Evolutionary conservation across 164 flowering plant species (phyloP), one percentile per base, ranked within the genome.

Genomic region (Vitis amurensis): DNA sequence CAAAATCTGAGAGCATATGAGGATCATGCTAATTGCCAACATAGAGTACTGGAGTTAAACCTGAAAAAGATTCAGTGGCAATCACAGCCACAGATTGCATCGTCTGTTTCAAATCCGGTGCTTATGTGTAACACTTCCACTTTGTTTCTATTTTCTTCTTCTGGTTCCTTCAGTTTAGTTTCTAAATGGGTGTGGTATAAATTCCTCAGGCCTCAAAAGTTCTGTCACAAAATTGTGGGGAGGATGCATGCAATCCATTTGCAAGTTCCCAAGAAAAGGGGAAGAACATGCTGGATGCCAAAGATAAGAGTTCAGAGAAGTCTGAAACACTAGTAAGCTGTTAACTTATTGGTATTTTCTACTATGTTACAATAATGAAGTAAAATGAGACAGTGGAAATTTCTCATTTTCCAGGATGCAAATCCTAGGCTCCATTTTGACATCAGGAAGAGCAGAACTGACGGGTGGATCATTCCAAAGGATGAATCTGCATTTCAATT

Each of bases 81-180:
- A 7, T 77, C 77, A 53, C 78, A 70, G 63, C 88, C 90, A 64
- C 86, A 82, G 67, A 70, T 90, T 62, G 81, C 89, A 50, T 79
- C 92, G 10, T 86, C 96, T 72, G 89, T 91, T 74, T 84, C 91
- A 66, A 82, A 82, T 83, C 91, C 89, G 98, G 98, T 93, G 87
- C 82, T 80, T 81, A 76, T 70, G 66, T 73, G 57, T 77, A 67
- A 57, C 67, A 62, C 55, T 63, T 55, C 11, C 19, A 56, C 19
- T 17, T 79, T 29, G 31, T 48, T 51, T 27, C 55, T 8, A n/a
- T 71, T 71, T 52, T 19, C 51, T 63, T 14, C 58, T 50, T 50
- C 17, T 63, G 2, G 50, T 69, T 70, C 44, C 55, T 11, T 53
- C 64, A 29, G 52, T 57, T 50, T 51, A 9, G 50, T 51, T 62